Evolutionary conservation across 1,284 basidiomycete species (phyloP), one percentile per base, ranked within the genome.

Genomic region (Rhodotorula sp.): DNA sequence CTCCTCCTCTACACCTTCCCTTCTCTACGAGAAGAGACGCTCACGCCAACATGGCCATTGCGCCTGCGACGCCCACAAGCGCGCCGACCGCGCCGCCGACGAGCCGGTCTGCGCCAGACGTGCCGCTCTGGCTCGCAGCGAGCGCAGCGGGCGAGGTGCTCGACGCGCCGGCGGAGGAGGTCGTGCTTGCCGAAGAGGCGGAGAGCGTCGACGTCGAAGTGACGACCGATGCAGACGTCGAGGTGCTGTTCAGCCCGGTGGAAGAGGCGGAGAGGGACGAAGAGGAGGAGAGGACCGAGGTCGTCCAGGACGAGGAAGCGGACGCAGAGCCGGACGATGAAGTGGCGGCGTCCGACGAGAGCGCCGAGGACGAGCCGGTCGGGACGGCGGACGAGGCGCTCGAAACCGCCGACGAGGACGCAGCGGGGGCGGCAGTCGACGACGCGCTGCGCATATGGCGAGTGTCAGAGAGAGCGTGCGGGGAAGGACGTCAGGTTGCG

Each of bases 281-380:
- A 4, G 61, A 36, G 29, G 56, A 57, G 48, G 61, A 63, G 48
- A 56, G 39, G 36, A 60, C 22, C n/a, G 70, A 71, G 55, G 63
- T 64, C 27, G 61, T 59, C 63, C 50, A 60, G 48, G 41, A 41
- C 13, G 60, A 56, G 15, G 48, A 36, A 3, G 57, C 34, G 3
- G 65, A 60, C 7, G 29, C 36, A 19, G 65, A 64, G 61, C 41
- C 58, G n/a, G n/a, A n/a, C 46, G 53, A 41, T 4, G 66, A 34
- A 1, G 66, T 50, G 25, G 32, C 1, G 57, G 22, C 4, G 63
- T 25, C 29, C 44, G 44, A 44, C 9, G 19, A 25, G 41, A 21
- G 19, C 22, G 54, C 27, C 29, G 44, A 36, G 22, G 54, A 57
- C 27, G 44, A 48, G 32, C 44, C n/a, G 6, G 34, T 37, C 13